A percentile compares a stretch with the other conserved stretches of the same genome.
phyloP scores from a whole-genome alignment of 345 rosid genomes.

The Eucalyptus leucophloia region DNA sequence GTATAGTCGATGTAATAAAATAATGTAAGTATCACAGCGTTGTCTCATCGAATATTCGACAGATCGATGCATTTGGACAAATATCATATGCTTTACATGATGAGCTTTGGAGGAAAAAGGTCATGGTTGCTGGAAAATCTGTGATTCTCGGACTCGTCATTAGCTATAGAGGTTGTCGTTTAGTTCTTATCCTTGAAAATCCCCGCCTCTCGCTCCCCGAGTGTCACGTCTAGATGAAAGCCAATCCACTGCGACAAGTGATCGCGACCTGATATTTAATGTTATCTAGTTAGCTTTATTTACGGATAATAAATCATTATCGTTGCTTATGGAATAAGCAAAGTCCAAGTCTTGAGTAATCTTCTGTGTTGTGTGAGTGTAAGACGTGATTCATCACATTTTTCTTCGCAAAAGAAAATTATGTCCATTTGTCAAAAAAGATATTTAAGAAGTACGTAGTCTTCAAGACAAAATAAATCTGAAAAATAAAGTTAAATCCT shows the following conservation, averaged over 20 bases:
- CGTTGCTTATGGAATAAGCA: neutral
- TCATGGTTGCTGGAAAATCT: neutral
- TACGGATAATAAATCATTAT: neutral
- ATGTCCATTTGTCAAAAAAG: no score
- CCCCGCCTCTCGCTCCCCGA: neutral
- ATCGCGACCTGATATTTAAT: neutral
- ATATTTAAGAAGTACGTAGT: no score
- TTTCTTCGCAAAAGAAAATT: no score
- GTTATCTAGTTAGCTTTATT: neutral
- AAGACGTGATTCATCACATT: neutral
- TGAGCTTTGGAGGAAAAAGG: neutral
- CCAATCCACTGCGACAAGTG: neutral
- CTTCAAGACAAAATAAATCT: no score
- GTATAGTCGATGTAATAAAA: neutral
- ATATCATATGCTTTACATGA: neutral
- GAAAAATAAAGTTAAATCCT: no score
- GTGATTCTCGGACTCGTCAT: neutral
- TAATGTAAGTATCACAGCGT: neutral
- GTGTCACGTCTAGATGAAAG: neutral
- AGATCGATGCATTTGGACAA: neutral
- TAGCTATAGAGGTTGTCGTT: neutral
- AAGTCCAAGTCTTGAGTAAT: neutral
- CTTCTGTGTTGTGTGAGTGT: neutral
- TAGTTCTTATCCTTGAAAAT: neutral
- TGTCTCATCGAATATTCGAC: neutral